Evolutionary conservation across 2,329 filamentous ascomycete species (phyloP), one percentile per base, ranked within the genome.

Genomic region (Oidium heveae): DNA sequence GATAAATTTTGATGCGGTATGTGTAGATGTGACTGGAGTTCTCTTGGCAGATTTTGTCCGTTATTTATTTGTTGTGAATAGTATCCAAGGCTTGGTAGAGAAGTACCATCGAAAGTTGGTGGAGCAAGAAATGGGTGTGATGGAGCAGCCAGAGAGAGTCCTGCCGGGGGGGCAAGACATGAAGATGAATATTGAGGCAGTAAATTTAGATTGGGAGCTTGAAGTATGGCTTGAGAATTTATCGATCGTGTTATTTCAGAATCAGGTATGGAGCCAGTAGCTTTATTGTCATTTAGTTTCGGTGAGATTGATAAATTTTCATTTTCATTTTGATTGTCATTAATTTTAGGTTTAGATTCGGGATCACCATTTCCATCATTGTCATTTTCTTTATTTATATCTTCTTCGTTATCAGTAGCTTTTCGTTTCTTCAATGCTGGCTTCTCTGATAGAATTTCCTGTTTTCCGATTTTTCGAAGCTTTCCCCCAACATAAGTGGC

Each of bases 401-500:
- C 28, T 32, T 32, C 28, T 8, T 32, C 28, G 28, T 32, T 32
- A 8, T 32, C 7, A 32, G 28, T 74, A 74, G 39, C 75, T 72
- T 56, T 76, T 73, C 50, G 79, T 73, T 63, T 70, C 64, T 60
- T 70, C 64, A 58, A 46, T 32, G 41, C 54, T 4, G 56, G 54
- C 64, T 78, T 80, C 66, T 32, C 28, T 32, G 7, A 8, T 32
- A 8, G 28, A 58, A 80, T 73, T 1, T 72, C 73, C 39, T 82
- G 73, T 60, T 76, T 80, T 43, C 85, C 84, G 41, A 86, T 74
- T 57, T 77, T 75, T 63, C 77, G 80, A 63, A 88, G 70, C 64
- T 81, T 84, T 24, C 82, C 83, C 62, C 86, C 81, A 55, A 82
- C 74, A 75, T 86, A 89, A 61, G 85, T 78, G 36, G 84, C 84